phyloP scores from a whole-genome alignment of 192 early-diverging fungal genomes.

The Kickxella alabastrina region DNA sequence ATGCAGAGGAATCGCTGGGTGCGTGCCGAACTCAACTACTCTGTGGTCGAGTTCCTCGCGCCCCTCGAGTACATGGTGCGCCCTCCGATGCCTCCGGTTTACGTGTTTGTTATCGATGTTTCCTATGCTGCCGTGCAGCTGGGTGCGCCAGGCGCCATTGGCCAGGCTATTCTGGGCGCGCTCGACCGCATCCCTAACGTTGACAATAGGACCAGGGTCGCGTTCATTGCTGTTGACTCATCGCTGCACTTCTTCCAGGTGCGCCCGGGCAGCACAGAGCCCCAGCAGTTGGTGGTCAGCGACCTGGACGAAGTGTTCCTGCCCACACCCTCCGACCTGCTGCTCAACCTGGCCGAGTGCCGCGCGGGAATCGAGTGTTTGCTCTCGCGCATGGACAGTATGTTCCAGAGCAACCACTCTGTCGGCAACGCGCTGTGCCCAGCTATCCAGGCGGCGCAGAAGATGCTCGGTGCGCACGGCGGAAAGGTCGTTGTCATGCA shows the following conservation, averaged over 20 bases:
- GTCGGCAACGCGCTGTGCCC: slow-evolving; percentile 77
- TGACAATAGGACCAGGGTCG: slow-evolving; percentile 86
- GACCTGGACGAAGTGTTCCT: slow-evolving; percentile 89
- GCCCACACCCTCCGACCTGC: slow-evolving; percentile 83
- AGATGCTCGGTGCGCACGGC: slow-evolving; percentile 78
- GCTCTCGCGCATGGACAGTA: slow-evolving; percentile 66
- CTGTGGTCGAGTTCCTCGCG: slow-evolving; percentile 91
- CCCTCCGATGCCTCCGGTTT: slow-evolving; percentile 93
- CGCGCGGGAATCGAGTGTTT: slow-evolving; percentile 67
- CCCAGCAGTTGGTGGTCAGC: slow-evolving; percentile 90
- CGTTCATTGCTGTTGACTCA: slow-evolving; percentile 85
- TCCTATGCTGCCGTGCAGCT: slow-evolving; percentile 85
- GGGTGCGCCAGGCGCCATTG: slow-evolving; percentile 75
- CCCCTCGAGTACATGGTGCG: slow-evolving; percentile 97
- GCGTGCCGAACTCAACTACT: slow-evolving; percentile 83
- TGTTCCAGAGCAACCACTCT: slow-evolving; percentile 83
- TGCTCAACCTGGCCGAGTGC: slow-evolving; percentile 86
- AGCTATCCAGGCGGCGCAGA: slow-evolving; percentile 77
- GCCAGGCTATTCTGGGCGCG: slow-evolving; percentile 73
- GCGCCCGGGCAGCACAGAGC: slow-evolving; percentile 64
- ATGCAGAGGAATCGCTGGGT: slow-evolving; percentile 79
- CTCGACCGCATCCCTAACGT: slow-evolving; percentile 83
- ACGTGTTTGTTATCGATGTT: slow-evolving; percentile 93
- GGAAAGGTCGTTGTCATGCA: slow-evolving; percentile 88
- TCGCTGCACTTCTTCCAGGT: slow-evolving; percentile 91